Conservation (phyloP, 192 early-diverging fungal species). For the Backusella circina region DNA sequence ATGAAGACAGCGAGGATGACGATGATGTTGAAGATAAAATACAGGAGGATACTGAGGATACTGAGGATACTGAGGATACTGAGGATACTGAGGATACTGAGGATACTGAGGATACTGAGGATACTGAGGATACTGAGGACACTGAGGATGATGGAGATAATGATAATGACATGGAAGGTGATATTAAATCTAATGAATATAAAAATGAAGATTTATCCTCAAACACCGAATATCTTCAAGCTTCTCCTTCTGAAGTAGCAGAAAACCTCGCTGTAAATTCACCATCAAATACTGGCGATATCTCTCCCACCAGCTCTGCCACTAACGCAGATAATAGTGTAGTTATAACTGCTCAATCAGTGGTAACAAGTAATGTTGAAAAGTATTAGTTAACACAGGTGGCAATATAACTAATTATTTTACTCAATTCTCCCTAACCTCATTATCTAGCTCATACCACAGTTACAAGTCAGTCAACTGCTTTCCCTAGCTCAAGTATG, state of each 20-base stretch:
- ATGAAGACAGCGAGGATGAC: background rate
- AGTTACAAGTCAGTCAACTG: background rate
- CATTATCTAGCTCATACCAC: background rate
- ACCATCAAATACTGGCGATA: background rate
- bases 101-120: background rate
- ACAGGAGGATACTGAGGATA: background rate
- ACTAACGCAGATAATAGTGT: background rate
- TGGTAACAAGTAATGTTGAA: background rate
- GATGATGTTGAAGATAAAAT: background rate
- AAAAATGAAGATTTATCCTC: background rate
- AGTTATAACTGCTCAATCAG: background rate
- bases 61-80: background rate
- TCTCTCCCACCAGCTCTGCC: background rate
- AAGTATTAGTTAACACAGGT: background rate
- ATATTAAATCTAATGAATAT: background rate
- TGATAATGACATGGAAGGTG: background rate
- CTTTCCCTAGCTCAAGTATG: background rate
- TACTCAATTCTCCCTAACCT: background rate
- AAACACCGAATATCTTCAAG: background rate
- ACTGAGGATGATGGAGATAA: background rate
- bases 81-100: background rate
- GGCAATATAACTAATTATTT: background rate
- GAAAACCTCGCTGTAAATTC: background rate
- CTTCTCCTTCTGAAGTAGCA: background rate
- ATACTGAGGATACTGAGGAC: background rate